Evolutionary conservation across 2,329 filamentous ascomycete species (phyloP), one percentile per base, ranked within the genome.

Genomic region (Diplodia mutila): DNA sequence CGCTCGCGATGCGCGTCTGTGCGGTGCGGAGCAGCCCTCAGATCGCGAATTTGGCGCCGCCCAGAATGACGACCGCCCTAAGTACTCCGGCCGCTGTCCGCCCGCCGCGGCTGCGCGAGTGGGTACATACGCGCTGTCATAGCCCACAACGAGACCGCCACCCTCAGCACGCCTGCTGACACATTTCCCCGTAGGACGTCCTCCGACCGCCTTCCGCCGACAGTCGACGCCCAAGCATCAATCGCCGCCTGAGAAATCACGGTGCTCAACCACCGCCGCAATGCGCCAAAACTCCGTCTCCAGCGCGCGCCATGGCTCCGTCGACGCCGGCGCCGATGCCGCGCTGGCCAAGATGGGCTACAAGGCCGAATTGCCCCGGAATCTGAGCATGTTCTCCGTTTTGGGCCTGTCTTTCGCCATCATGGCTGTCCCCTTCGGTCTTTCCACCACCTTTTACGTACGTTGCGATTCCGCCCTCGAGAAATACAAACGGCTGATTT

Each of bases 321-420:
- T 66, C 53, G 64, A 66, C 42, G 64, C 65, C 27, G 39, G 46
- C 53, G 87, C 87, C 69, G 86, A 90, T 75, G 86, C 85, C 69
- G 85, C 86, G 64, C 82, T 90, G 73, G 87, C 85, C 69, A 84
- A 84, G 71, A 87, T 91, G 87, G 89, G 89, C 64, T 91, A 91
- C 81, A 86, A 86, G 78, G 83, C 84, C 65, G 89, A 91, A 75
- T 75, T 92, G 52, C 89, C 89, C 18, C 83, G 89, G 69, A 88
- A 87, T 71, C 76, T 91, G 70, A 88, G 86, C 75, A 91, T 91
- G 88, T 77, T 91, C 73, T 89, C 87, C 73, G 87, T 92, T 32
- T 80, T 92, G 53, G 90, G 90, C 61, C 73, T 89, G 78, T 84
- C 88, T 53, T 92, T 92, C 74, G 90, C 89, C 63, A 91, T 92